Conservation (phyloP, 2,329 filamentous ascomycete genomes). For the Talaromyces sp. region DNA sequence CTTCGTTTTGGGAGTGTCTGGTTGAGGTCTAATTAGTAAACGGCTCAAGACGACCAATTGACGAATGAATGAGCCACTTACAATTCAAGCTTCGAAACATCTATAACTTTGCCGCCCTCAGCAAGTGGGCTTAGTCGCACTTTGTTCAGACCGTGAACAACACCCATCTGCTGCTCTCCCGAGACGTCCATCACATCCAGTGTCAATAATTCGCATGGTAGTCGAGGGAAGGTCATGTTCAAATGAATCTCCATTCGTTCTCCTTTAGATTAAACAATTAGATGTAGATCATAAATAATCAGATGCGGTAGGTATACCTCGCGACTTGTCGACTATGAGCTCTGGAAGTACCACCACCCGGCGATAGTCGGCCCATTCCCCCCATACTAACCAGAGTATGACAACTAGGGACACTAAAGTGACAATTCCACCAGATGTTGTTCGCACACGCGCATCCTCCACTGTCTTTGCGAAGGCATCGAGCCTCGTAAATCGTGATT, state of each 20-base stretch:
- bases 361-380: slow-evolving; percentile 94
- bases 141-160: slow-evolving; percentile 89
- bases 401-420: slow-evolving; percentile 87
- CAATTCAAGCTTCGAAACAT: slow-evolving; percentile 66
- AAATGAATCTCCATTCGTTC: slow-evolving; percentile 99
- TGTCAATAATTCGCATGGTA: slow-evolving; percentile 92
- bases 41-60: neutral
- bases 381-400: slow-evolving; percentile 83
- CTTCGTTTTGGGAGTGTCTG: slow-evolving; percentile 66
- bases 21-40: neutral
- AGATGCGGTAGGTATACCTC: slow-evolving; percentile 59
- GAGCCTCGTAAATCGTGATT: slow-evolving; percentile 91
- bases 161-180: slow-evolving; percentile 91
- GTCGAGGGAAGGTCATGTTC: slow-evolving; percentile 90
- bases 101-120: slow-evolving; percentile 74
- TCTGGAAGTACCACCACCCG: slow-evolving; percentile 84
- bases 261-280: slow-evolving; percentile 50
- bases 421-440: slow-evolving; percentile 90
- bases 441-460: slow-evolving; percentile 93
- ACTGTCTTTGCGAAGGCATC: slow-evolving; percentile 99
- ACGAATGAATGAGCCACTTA: slow-evolving; percentile 39
- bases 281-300: neutral
- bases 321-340: slow-evolving; percentile 90
- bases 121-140: slow-evolving; percentile 70
- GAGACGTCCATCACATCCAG: slow-evolving; percentile 99